Evolutionary conservation across 805 yeast genomes (phyloP).

Genomic region (Yamadazyma tumulicola): DNA sequence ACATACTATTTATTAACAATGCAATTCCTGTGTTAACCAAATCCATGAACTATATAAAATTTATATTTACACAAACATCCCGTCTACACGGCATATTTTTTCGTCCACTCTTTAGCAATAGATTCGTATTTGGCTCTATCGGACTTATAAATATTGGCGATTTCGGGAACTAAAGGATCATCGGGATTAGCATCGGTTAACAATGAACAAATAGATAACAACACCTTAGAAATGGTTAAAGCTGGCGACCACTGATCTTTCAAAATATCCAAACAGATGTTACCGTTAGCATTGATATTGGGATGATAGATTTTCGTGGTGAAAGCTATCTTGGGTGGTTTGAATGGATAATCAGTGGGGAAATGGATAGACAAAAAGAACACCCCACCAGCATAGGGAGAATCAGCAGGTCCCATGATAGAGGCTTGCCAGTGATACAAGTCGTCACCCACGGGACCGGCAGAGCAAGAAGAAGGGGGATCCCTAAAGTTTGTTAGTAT

Average conservation of each 20-base stretch:
- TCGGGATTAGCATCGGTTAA: conserved; percentile 98
- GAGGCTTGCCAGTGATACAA: conserved; percentile 99
- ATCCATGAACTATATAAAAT: conserved; percentile 5
- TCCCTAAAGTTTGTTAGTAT: conserved; percentile 52
- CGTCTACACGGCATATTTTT: conserved; percentile 87
- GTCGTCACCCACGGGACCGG: conserved; percentile 98
- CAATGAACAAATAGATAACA: conserved; percentile 90
- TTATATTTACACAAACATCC: conserved; percentile 1
- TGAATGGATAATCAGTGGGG: conserved; percentile 99
- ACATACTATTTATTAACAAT: conserved; percentile 5
- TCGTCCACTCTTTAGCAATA: conserved; percentile 97
- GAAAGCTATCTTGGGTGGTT: conserved; percentile 88
- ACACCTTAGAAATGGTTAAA: conserved; percentile 90
- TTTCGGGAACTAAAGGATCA: conserved; percentile 98
- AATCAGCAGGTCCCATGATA: conserved; percentile 97
- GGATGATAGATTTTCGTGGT: conserved; percentile 97
- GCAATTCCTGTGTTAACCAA: conserved; percentile 5
- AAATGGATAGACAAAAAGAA: conserved; percentile 94
- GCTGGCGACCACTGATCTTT: conserved; percentile 99
- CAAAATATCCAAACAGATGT: conserved; percentile 93
- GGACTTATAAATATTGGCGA: conserved; percentile 92
- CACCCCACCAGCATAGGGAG: conserved; percentile 86
- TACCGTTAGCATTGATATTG: conserved; percentile 92
- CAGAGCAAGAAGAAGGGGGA: conserved; percentile 98
- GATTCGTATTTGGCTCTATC: conserved; percentile 93